Conservation (phyloP, 2,329 filamentous ascomycete genomes). For the Clonostachys chloroleuca region DNA sequence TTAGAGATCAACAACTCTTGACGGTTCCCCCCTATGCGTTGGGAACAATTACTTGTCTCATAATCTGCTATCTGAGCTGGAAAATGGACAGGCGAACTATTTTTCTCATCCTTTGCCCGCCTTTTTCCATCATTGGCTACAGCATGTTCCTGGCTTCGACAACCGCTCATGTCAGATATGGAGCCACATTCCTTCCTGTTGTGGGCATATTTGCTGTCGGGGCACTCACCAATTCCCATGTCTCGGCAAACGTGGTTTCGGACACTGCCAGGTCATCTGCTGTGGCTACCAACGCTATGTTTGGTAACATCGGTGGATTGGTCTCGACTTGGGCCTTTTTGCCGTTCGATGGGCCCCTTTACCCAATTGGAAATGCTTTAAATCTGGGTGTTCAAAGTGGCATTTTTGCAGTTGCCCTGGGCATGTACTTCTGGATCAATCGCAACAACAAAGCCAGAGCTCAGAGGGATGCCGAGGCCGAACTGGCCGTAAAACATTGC, state of each 20-base stretch:
- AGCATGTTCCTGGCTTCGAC: slow-evolving; percentile 62
- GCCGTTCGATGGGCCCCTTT: slow-evolving; percentile 60
- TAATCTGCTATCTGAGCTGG: slow-evolving; percentile 58
- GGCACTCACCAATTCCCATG: slow-evolving; percentile 62
- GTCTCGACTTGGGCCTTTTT: slow-evolving; percentile 64
- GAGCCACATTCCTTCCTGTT: slow-evolving; percentile 66
- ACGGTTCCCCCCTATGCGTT: slow-evolving; percentile 69
- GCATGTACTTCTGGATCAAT: slow-evolving; percentile 56
- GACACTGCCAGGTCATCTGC: slow-evolving; percentile 65
- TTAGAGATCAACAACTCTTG: slow-evolving; percentile 62
- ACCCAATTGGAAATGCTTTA: slow-evolving; percentile 66
- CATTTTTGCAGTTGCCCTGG: slow-evolving; percentile 43
- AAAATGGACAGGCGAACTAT: slow-evolving; percentile 53
- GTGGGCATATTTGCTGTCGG: slow-evolving; percentile 60
- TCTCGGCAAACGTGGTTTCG: slow-evolving; percentile 65
- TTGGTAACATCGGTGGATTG: slow-evolving; percentile 68
- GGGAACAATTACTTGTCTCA: slow-evolving; percentile 61
- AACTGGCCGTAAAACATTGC: slow-evolving; percentile 44
- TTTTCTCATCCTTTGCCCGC: slow-evolving; percentile 55
- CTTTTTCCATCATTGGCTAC: slow-evolving; percentile 65
- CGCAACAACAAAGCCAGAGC: slow-evolving; percentile 47
- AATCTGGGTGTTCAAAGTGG: slow-evolving; percentile 55
- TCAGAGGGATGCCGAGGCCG: slow-evolving; percentile 21
- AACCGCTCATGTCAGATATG: slow-evolving; percentile 55
- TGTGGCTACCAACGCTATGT: slow-evolving; percentile 64